Base-by-base conservation (phyloP, 768 basidiomycete genomes). In the Leccinum subtestaceum region DNA sequence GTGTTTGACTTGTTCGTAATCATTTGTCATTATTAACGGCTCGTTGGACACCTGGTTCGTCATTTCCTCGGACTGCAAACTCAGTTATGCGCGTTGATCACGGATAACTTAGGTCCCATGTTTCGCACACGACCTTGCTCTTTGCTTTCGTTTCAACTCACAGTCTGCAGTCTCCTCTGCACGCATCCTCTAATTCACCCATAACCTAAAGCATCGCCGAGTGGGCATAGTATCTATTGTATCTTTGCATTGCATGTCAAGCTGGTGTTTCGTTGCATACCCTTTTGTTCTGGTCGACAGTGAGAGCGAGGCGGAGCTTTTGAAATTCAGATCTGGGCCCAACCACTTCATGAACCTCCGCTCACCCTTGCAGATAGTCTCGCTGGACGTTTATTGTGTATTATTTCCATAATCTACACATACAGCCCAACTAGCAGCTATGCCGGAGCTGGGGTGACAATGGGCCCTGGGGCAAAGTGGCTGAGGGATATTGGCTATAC, bases 401-500 rank as follows among this genome's bases (percentile, higher is more conserved):
- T n/a, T 34, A 17, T 40, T 10, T 27, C n/a, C 2, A 59, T 32
- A 17, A 19, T 47, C 17, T n/a, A 5, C 25, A 27, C 23, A 36
- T 51, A 15, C n/a, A 17, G 17, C 19, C 11, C 19, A 17, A 29
- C 49, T 11, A 23, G 34, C 23, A 5, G 36, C 15, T 5, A 13
- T 45, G 27, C 21, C 17, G 12, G 13, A 52, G 19, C 36, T 50
- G 21, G 50, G 56, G 64, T 65, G 64, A 51, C 48, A 62, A 57
- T 58, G 64, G 64, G 56, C 45, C 48, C 11, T 6, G 17, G 31
- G 31, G 40, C 49, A 23, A 17, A 29, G n/a, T 5, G 13, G 27
- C 7, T 38, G 64, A 63, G 65, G 56, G 65, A 56, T 58, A 66
- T 58, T 58, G 17, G 65, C 65, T 9, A 63, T 58, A 60, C 23